phyloP scores from a whole-genome alignment of 177 flowering plant species.

The Vitis hybrid region DNA sequence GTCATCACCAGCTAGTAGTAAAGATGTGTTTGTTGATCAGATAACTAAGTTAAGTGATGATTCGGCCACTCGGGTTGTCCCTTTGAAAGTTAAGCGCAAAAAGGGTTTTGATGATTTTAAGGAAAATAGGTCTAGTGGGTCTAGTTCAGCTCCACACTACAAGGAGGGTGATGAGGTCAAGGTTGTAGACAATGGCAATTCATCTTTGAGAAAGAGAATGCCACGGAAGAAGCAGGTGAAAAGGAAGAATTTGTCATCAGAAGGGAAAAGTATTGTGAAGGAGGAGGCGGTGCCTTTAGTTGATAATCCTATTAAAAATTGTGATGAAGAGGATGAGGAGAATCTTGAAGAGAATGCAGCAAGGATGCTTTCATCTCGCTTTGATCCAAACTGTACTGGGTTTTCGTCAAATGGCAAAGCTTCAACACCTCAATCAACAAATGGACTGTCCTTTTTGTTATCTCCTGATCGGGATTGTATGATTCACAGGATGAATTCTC shows the following conservation, averaged over 20 bases:
- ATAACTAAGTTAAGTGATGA: conserved; percentile 27
- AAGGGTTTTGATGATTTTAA: conserved; percentile 31
- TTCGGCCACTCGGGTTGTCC: conserved; percentile 7
- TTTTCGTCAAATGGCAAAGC: conserved; percentile 43
- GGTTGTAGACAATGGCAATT: conserved; percentile 20
- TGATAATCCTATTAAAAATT: conserved; percentile 12
- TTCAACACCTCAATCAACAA: conserved; percentile 26
- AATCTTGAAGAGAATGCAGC: conserved; percentile 98
- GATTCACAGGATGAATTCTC: conserved; percentile 18
- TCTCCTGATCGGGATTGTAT: conserved; percentile 26
- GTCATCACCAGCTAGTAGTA: conserved; percentile 9
- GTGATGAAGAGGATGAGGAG: conserved; percentile 68
- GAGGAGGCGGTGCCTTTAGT: conserved; percentile 23
- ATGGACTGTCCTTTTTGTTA: conserved; percentile 34
- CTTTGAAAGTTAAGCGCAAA: conserved; percentile 24
- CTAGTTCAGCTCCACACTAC: conserved; percentile 21
- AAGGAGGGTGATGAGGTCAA: conserved; percentile 26
- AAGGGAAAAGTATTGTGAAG: conserved; percentile 10
- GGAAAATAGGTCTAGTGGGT: conserved; percentile 26
- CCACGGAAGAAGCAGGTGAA: conserved; percentile 29
- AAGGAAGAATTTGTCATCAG: conserved; percentile 20
- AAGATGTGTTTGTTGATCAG: conserved; percentile 22
- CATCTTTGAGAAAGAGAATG: conserved; percentile 28
- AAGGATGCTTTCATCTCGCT: conserved; percentile 95
- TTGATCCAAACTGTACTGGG: conserved; percentile 83